Conservation (phyloP, 2,329 filamentous ascomycete genomes). For the Calycina herbarum region DNA sequence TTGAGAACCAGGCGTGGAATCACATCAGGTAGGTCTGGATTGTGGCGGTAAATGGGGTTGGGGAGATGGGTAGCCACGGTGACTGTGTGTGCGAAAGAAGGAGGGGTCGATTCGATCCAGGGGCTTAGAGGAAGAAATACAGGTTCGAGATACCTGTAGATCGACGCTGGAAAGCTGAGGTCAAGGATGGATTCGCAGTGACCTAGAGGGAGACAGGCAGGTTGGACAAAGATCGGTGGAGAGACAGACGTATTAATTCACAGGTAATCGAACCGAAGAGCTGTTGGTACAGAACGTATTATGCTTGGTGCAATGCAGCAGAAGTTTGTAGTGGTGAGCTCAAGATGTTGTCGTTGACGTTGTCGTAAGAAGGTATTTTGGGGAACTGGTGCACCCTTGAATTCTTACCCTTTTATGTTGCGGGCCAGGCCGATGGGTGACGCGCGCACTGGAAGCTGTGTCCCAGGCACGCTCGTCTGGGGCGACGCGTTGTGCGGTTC, state of each 20-base stretch:
- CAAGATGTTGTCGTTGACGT: not conserved
- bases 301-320: not conserved
- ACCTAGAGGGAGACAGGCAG: not conserved
- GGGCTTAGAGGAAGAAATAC: not conserved
- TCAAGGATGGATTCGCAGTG: not conserved
- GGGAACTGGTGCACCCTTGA: not conserved
- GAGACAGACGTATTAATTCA: not conserved
- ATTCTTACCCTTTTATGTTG: not conserved
- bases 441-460: constrained; percentile 1
- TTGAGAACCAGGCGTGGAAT: not conserved
- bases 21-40: not conserved
- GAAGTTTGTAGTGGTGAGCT: not conserved
- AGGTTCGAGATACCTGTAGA: constrained; percentile 1
- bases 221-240: not conserved
- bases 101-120: not conserved
- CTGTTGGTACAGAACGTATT: not conserved
- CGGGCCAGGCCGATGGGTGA: not conserved
- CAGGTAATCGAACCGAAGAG: not conserved
- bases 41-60: not conserved
- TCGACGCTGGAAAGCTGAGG: not conserved
- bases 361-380: not conserved
- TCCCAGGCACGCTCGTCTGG: not conserved
- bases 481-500: constrained; percentile 5
- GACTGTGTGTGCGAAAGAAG: not conserved
- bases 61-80: not conserved